Conservation (phyloP, 1,284 basidiomycete genomes). For the Schizopora paradoxa region DNA sequence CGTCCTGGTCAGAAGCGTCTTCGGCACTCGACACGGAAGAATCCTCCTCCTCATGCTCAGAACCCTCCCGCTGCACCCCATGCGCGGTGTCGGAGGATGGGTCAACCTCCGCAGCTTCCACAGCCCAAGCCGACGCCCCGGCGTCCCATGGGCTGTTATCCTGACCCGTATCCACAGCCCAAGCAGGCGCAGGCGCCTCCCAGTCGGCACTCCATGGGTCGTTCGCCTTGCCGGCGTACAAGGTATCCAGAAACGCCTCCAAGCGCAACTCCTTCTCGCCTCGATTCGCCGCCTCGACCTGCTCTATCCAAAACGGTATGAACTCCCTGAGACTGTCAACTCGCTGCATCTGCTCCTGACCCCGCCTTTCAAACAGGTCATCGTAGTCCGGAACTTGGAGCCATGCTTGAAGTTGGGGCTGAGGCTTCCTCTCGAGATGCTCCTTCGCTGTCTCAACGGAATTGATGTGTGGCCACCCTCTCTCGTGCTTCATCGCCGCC, state of each 20-base stretch:
- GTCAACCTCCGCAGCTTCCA: too few relatives aligned
- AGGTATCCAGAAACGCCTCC: conserved; percentile 45
- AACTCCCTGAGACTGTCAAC: conserved; percentile 33
- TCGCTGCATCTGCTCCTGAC: conserved; percentile 43
- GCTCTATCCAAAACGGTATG: conserved; percentile 50
- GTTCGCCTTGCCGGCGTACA: conserved; percentile 24
- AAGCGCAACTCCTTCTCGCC: conserved; percentile 39
- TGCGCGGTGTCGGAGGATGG: not conserved
- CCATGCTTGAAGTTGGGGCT: conserved; percentile 12
- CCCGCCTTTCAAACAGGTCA: conserved; percentile 35
- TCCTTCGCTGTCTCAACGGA: conserved; percentile 9
- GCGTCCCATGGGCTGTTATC: conserved; percentile 3
- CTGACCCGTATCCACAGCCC: conserved; percentile 11
- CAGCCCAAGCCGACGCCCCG: too few relatives aligned
- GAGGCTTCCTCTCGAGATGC: conserved; percentile 4
- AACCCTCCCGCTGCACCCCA: not conserved
- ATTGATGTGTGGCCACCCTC: conserved; percentile 4
- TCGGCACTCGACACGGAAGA: not conserved
- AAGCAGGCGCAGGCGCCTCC: conserved; percentile 8
- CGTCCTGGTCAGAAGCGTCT: conserved; percentile 16
- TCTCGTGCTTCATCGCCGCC: conserved; percentile 24
- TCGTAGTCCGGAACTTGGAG: conserved; percentile 20
- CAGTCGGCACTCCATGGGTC: conserved; percentile 19
- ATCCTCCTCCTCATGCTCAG: not conserved
- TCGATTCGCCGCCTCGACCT: conserved; percentile 45